These are phyloP conservation scores for Nemania bipapillata DNA, from an alignment of 2,329 filamentous ascomycete genomes.

Conservation along the genomic window DNA sequence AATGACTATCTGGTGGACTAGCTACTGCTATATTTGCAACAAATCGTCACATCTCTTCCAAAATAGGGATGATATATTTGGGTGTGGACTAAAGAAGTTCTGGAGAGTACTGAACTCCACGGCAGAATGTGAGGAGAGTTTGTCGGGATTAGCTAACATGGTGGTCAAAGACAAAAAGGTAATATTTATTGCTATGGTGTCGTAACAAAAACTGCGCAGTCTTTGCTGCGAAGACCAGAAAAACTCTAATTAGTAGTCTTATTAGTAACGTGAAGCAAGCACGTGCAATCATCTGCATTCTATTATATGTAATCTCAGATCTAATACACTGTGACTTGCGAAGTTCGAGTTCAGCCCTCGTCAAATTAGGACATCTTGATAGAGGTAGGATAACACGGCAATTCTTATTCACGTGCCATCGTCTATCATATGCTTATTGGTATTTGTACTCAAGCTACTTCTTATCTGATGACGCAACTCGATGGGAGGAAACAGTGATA, in stretches of 20 bases:
- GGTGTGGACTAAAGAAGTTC: neutral
- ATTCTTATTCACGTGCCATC: neutral
- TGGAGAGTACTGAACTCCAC: too few species aligned
- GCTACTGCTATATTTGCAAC: neutral
- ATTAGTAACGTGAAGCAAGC: too few species aligned
- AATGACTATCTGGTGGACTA: constrained; percentile 48
- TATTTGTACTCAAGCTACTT: neutral
- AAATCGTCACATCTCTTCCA: neutral
- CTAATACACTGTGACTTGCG: neutral
- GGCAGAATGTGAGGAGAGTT: too few species aligned
- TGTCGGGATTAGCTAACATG: neutral
- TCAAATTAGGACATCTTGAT: too few species aligned
- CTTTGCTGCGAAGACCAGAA: neutral
- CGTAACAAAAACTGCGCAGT: neutral
- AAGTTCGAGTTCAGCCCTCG: neutral
- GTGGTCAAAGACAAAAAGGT: neutral
- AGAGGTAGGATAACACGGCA: neutral
- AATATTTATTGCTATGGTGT: neutral
- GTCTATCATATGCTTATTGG: neutral
- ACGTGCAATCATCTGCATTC: neutral
- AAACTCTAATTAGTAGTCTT: too few species aligned
- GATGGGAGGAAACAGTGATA: neutral
- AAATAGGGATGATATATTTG: neutral
- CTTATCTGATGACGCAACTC: neutral
- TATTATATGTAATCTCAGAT: neutral